Evolutionary conservation across 1,284 basidiomycete species (phyloP).

Genomic region (Pseudozyma tsukubaensis): DNA sequence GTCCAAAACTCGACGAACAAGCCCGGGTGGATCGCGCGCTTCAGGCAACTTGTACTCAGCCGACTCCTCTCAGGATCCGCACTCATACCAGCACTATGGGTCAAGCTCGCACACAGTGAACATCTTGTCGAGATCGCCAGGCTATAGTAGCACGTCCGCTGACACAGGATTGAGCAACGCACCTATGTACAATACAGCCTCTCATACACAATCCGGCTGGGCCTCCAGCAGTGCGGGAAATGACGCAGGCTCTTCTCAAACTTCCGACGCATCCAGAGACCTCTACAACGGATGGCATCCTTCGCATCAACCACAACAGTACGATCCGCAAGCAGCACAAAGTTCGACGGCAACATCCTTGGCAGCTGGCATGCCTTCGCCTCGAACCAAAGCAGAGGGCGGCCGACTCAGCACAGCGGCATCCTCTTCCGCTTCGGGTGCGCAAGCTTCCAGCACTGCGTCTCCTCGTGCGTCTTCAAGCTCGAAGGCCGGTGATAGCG

Average conservation of each 20-base stretch:
- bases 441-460: background rate
- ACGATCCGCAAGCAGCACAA: too few species aligned
- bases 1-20: constrained; percentile 42
- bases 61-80: background rate
- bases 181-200: background rate
- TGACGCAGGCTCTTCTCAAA: too few species aligned
- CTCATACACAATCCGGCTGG: constrained; percentile 4
- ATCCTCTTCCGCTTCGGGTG: background rate
- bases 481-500: constrained; percentile 17
- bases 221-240: too few species aligned
- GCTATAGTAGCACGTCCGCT: background rate
- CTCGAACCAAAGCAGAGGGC: constrained; percentile 20
- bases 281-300: constrained; percentile 2
- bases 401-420: background rate
- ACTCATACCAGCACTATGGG: background rate
- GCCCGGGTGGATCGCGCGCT: constrained; percentile 47
- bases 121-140: constrained; percentile 6
- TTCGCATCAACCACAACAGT: background rate
- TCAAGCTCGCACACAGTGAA: constrained; percentile 3
- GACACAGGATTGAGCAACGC: background rate
- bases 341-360: constrained; percentile 1
- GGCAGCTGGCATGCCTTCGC: constrained; percentile 11
- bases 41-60: constrained; percentile 25
- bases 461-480: constrained; percentile 14
- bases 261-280: background rate